Percentiles rank a stretch among this genome's conserved stretches.
Evolutionary conservation across 225 moss, liverwort and hornwort genomes (phyloP).

Genomic region (Physcomitrium patens): DNA sequence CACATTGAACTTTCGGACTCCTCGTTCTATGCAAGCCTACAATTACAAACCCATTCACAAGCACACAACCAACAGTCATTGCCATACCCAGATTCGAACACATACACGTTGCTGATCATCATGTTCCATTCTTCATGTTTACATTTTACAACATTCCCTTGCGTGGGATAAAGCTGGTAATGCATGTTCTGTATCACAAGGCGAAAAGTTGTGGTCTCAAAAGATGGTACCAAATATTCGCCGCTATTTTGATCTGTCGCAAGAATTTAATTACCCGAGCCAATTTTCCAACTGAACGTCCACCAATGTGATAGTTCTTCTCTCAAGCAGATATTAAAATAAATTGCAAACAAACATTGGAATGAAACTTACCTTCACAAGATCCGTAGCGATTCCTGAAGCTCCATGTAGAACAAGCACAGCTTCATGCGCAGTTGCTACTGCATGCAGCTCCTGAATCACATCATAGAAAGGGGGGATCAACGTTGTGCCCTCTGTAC

Average conservation of each 20-base stretch:
- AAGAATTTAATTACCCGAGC: no score
- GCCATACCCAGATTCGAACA: not conserved
- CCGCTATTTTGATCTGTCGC: not conserved
- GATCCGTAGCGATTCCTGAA: constrained; percentile 74
- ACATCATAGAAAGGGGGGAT: constrained; percentile 4
- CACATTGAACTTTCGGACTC: constrained; percentile 89
- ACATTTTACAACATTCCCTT: not conserved
- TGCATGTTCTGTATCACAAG: no score
- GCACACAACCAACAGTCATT: not conserved
- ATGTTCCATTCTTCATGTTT: not conserved
- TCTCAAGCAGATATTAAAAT: not conserved
- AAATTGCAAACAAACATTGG: not conserved
- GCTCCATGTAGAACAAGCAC: constrained; percentile 92
- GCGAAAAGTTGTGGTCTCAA: no score
- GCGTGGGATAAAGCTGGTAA: no score
- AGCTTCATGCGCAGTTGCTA: constrained; percentile 67
- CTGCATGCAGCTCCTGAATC: constrained; percentile 69
- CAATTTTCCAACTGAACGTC: not conserved
- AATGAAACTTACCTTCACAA: constrained; percentile 64
- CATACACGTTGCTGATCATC: not conserved
- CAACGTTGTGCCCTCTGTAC: not conserved
- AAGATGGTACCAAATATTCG: not conserved
- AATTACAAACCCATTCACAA: constrained; percentile 13
- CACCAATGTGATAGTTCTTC: not conserved
- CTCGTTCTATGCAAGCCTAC: constrained; percentile 80